Evolutionary conservation across 2,329 filamentous ascomycete genomes (phyloP), one percentile per base, ranked within the genome.

Genomic region (Botrytis aclada): DNA sequence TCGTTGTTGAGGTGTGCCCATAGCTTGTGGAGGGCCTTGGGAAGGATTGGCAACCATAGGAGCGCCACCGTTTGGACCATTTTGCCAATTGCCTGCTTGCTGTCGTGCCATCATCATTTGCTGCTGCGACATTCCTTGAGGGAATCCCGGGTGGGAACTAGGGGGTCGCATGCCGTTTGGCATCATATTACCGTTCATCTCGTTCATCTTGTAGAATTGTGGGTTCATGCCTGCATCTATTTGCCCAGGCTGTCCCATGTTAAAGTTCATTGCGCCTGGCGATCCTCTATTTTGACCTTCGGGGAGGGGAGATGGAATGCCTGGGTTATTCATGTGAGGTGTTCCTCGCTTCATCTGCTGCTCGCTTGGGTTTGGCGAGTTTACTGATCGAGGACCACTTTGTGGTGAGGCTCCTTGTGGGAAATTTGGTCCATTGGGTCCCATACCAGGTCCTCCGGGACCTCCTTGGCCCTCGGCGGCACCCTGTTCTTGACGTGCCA

Each of bases 281-380:
- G 90, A 93, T 82, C 86, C 88, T 78, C 86, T 88, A 74, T 88
- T 92, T 84, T 87, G 90, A 22, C 89, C 91, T 79, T 93, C 92
- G 4, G 91, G 90, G 75, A 92, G 85, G 12, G 90, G 92, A 37
- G 90, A 94, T 37, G 91, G 90, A 76, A 93, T 89, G 72, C 87
- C 89, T 54, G 87, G 87, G 73, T 88, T 88, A 78, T 88, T 88
- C 86, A 94, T 90, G 81, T 93, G 92, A 39, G 92, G 91, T 39
- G 91, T 93, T 67, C 89, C 89, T 69, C 92, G 90, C 85, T 93
- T 93, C 87, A 94, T 93, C 82, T 92, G 91, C 75, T 95, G 91
- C 75, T 95, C 93, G 62, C 87, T 85, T 34, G 93, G 91, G 80
- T 93, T 94, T 51, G 93, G 93, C 18, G 93, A 95, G 39, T 92